A percentile compares a stretch with the other conserved stretches of the same genome.
phyloP scores from a whole-genome alignment of 2,329 filamentous ascomycete genomes.

The Periconia sp. region DNA sequence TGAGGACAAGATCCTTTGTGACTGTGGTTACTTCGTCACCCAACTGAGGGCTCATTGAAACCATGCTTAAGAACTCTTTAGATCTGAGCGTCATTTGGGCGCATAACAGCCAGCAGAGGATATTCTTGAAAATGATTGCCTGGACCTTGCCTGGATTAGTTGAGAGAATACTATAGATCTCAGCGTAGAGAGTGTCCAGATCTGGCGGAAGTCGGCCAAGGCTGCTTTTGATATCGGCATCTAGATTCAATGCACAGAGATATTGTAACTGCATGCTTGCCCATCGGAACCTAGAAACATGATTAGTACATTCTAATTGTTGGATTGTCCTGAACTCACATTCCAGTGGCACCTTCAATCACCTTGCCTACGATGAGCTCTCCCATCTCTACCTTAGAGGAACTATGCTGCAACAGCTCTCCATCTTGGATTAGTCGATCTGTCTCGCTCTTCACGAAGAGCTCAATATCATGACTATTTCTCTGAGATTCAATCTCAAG shows the following conservation, averaged over 20 bases:
- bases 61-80: constrained; percentile 19
- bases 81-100: constrained; percentile 12
- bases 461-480: constrained; percentile 35
- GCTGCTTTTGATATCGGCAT: constrained; percentile 24
- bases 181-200: constrained; percentile 12
- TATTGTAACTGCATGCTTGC: constrained; percentile 36
- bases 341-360: constrained; percentile 28
- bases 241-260: constrained; percentile 24
- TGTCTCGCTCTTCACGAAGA: constrained; percentile 26
- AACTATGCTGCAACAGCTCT: constrained; percentile 17
- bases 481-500: constrained; percentile 26
- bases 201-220: constrained; percentile 29
- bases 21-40: not conserved
- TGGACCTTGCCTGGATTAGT: constrained; percentile 4
- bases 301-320: constrained; percentile 10
- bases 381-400: constrained; percentile 17
- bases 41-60: constrained; percentile 9
- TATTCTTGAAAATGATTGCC: constrained; percentile 12
- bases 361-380: constrained; percentile 24
- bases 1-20: constrained; percentile 20
- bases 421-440: constrained; percentile 16
- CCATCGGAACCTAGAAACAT: constrained; percentile 38
- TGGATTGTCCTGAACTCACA: constrained; percentile 24
- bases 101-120: constrained; percentile 28
- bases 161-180: constrained; percentile 12